Conservation (phyloP, 2,329 filamentous ascomycete species). For the Colletotrichum orbiculare region DNA sequence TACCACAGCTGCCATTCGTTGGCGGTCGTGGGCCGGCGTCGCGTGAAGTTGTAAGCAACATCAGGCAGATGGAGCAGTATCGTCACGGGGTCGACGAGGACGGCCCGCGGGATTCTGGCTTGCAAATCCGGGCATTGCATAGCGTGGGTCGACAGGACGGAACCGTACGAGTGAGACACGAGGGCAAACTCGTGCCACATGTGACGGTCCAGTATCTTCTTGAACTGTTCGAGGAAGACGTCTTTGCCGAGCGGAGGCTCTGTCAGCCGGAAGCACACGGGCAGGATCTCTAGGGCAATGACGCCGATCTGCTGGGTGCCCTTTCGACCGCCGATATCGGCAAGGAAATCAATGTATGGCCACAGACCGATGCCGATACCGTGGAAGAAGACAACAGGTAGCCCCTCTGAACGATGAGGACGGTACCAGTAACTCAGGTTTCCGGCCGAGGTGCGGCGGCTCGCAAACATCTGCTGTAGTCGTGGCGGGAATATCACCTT, state of each 20-base stretch:
- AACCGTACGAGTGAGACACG: constrained; percentile 71
- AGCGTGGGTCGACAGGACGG: constrained; percentile 71
- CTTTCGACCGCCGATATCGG: constrained; percentile 54
- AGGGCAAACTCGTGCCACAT: constrained; percentile 69
- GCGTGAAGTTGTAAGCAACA: constrained; percentile 78
- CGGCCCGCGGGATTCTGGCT: constrained; percentile 59
- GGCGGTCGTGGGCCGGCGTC: constrained; percentile 61
- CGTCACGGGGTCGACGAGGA: constrained; percentile 71
- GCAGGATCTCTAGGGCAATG: constrained; percentile 73
- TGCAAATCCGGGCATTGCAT: constrained; percentile 60
- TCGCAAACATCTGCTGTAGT: constrained; percentile 42
- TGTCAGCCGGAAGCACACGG: constrained; percentile 72
- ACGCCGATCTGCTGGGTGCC: constrained; percentile 64
- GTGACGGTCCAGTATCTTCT: constrained; percentile 66
- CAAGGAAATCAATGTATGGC: constrained; percentile 69
- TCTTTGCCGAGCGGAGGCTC: constrained; percentile 59
- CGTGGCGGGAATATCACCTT: constrained; percentile 21
- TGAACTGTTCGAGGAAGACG: constrained; percentile 67
- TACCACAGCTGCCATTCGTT: constrained; percentile 79
- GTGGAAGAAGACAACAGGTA: constrained; percentile 75
- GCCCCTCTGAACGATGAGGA: constrained; percentile 66
- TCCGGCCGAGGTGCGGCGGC: constrained; percentile 67
- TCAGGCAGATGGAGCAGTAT: constrained; percentile 76
- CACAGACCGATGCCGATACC: constrained; percentile 77
- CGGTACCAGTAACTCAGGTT: constrained; percentile 72